Base-by-base conservation (phyloP, 208 protist genomes). In the Trypanosoma mega region DNA sequence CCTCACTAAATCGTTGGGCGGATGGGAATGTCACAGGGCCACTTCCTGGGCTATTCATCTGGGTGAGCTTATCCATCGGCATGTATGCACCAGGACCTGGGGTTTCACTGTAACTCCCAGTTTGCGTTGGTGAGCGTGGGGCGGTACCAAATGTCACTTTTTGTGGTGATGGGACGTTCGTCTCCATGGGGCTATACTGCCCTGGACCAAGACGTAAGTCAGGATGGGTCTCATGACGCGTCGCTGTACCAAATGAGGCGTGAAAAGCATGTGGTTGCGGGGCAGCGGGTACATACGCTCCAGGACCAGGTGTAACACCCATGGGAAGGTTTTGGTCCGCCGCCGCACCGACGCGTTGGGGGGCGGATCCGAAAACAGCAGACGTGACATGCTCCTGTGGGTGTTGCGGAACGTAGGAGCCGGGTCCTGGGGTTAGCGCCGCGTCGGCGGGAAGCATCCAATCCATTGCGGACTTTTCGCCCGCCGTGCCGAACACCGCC, bases 351-450 rank as follows among this genome's bases (percentile, higher is more conserved):
- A 30, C 14, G 30, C 55, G 51, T 36, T 60, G 52, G 14, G 71
- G 31, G 4, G 71, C 63, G 11, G 63, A 58, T 1, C 53, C 44
- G 47, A 86, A 86, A 12, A 65, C 60, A 0, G 59, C 68, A 6
- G 47, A 20, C 5, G 47, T n/a, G 18, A 24, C 47, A 11, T 46
- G 59, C 14, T 68, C 41, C 12, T 45, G 58, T 56, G 62, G 18
- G 23, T 58, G 18, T 46, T 67, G 63, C 11, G 79, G 74, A 29
- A 67, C 37, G 63, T 87, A 87, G 3, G 74, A 63, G 2, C 76
- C 80, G 2, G 80, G 80, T 1, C 80, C 80, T 14, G 76, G 80
- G 50, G 56, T 41, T n/a, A n/a, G 4, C 26, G 46, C 41, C 2
- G 39, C 39, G 23, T 55, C 63, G 21, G 33, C 21, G n/a, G 51